These are phyloP conservation scores for Podochytrium sp. DNA, from an alignment of 192 early-diverging fungal genomes.

Conservation along the genomic window DNA sequence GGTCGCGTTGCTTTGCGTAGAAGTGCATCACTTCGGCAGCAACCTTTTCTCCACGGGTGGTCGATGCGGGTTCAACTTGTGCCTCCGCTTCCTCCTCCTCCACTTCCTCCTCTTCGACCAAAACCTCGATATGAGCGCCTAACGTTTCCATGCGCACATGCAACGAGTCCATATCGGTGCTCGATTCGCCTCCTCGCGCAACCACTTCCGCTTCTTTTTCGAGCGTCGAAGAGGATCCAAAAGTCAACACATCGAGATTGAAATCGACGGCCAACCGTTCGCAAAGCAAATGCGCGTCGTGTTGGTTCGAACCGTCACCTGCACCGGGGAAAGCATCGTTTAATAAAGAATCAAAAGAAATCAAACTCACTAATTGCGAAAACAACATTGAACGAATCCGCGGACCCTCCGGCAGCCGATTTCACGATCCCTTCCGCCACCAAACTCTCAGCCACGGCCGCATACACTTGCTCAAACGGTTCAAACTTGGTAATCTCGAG, in stretches of 20 bases:
- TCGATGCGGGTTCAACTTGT: background rate
- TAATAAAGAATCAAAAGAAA: background rate
- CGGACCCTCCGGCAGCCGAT: background rate
- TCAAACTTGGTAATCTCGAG: background rate
- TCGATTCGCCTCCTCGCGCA: background rate
- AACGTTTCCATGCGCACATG: background rate
- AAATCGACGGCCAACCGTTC: background rate
- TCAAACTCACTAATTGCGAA: constrained; percentile 10
- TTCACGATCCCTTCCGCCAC: background rate
- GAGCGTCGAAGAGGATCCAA: background rate
- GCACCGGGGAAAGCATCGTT: background rate
- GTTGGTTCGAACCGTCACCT: background rate
- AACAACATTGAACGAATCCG: constrained; percentile 7
- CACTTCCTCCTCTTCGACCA: background rate
- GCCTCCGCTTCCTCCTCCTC: background rate
- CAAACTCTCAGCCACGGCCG: background rate
- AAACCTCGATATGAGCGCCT: background rate
- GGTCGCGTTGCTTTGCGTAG: too few relatives aligned
- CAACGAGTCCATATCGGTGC: background rate
- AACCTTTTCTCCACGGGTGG: too few relatives aligned
- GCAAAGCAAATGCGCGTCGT: constrained; percentile 10
- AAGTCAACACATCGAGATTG: background rate
- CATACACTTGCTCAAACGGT: constrained; percentile 2
- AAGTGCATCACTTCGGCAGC: too few relatives aligned
- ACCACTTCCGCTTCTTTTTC: background rate